phyloP scores from a whole-genome alignment of 805 yeast genomes.

The Kodamaea laetipori region DNA sequence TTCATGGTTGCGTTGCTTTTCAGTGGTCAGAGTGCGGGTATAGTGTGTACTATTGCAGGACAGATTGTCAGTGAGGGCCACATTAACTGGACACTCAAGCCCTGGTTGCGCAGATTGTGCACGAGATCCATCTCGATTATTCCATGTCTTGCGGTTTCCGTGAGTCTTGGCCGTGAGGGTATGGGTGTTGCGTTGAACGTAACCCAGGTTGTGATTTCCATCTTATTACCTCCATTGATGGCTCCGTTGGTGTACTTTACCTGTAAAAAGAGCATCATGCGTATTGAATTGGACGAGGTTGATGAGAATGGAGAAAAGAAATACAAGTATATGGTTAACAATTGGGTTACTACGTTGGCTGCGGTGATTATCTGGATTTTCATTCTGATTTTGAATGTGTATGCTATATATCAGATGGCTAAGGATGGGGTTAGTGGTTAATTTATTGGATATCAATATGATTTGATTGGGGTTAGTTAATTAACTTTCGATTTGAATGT shows the following conservation, averaged over 20 bases:
- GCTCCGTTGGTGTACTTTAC: slow-evolving; percentile 88
- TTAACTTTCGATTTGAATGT: too few relatives aligned
- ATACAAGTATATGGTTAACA: slow-evolving; percentile 61
- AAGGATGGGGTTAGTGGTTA: slow-evolving; percentile 30
- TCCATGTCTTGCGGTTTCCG: slow-evolving; percentile 76
- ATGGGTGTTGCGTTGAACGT: slow-evolving; percentile 71
- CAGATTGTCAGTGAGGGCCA: slow-evolving; percentile 93
- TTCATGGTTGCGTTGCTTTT: slow-evolving; percentile 83
- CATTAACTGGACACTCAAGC: slow-evolving; percentile 74
- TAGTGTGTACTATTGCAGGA: slow-evolving; percentile 91
- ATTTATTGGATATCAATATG: slow-evolving; percentile 3
- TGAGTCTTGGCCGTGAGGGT: slow-evolving; percentile 73
- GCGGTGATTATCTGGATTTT: slow-evolving; percentile 69
- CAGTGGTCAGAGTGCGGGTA: slow-evolving; percentile 89
- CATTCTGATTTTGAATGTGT: slow-evolving; percentile 70
- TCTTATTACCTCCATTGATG: slow-evolving; percentile 78
- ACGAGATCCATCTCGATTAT: slow-evolving; percentile 79
- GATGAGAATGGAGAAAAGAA: slow-evolving; percentile 21
- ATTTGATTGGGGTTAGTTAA: too few relatives aligned
- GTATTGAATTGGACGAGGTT: slow-evolving; percentile 36
- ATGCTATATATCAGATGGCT: slow-evolving; percentile 50
- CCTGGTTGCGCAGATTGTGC: slow-evolving; percentile 76
- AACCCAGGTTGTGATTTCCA: slow-evolving; percentile 83
- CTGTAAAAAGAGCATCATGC: slow-evolving; percentile 68
- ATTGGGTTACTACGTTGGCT: slow-evolving; percentile 53